phyloP scores from a whole-genome alignment of 179 eudicot species.

The Silene noctiflora region DNA sequence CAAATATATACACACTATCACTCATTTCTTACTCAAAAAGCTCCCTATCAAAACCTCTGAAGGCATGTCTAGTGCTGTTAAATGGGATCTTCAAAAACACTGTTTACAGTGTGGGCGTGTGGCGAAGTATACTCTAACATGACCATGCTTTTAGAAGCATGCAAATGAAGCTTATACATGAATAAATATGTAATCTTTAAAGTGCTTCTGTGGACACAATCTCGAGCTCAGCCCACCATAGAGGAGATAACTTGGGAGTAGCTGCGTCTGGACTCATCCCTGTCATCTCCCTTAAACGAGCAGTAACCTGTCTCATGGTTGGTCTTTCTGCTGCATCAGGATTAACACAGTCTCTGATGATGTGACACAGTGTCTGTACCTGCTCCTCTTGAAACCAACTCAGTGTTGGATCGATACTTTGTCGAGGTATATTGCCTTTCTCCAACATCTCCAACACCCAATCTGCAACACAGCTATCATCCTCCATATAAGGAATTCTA shows the following conservation, averaged over 20 bases:
- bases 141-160: conserved; percentile 3
- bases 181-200: conserved; percentile 12
- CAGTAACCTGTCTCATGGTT: conserved; percentile 49
- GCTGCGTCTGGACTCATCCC: conserved; percentile 62
- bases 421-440: conserved; percentile 37
- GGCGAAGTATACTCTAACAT: conserved; percentile 17
- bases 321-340: conserved; percentile 55
- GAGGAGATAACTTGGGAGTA: conserved; percentile 67
- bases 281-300: conserved; percentile 53
- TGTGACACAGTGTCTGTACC: conserved; percentile 38
- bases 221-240: conserved; percentile 98
- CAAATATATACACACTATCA: background rate
- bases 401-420: conserved; percentile 62
- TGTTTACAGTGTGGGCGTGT: background rate
- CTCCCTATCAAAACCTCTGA: conserved; percentile 6
- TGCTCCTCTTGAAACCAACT: conserved; percentile 40
- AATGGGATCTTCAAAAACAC: background rate
- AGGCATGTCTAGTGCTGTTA: background rate
- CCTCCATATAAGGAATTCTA: conserved; percentile 48
- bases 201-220: conserved; percentile 45
- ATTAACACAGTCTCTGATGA: conserved; percentile 49
- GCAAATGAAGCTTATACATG: conserved; percentile 17
- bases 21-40: background rate
- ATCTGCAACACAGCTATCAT: conserved; percentile 36
- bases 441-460: conserved; percentile 52